A percentile compares a stretch with the other conserved stretches of the same genome.
Conservation (phyloP, 495 filamentous ascomycete genomes). For the Hyaloscypha bicolor region DNA sequence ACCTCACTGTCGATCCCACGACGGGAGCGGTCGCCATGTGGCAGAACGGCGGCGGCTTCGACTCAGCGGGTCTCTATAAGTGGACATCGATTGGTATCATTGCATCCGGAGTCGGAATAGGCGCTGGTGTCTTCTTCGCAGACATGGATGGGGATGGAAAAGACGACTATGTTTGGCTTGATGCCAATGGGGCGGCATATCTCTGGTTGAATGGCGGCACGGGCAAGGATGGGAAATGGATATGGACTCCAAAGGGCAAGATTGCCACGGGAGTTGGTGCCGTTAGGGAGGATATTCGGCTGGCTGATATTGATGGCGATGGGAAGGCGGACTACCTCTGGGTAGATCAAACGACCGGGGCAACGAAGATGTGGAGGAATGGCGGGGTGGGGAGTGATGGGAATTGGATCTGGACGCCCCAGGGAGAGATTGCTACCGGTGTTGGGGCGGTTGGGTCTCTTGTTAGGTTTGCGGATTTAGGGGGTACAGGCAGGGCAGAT, state of each 20-base stretch:
- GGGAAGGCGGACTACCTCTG: constrained; percentile 16
- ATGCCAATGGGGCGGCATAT: constrained; percentile 15
- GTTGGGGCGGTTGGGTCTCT: background rate
- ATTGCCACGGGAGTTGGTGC: constrained; percentile 7
- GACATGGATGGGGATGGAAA: constrained; percentile 24
- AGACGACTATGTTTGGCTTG: constrained; percentile 22
- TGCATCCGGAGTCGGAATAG: too few species aligned
- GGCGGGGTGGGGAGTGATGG: background rate
- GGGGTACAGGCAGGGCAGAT: constrained; percentile 9
- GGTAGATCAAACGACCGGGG: constrained; percentile 3
- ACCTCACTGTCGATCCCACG: too few species aligned
- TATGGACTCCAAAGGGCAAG: constrained; percentile 7
- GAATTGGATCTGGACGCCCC: background rate
- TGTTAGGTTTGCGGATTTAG: constrained; percentile 15
- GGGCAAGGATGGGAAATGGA: constrained; percentile 3
- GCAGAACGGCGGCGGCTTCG: too few species aligned
- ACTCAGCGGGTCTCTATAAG: too few species aligned
- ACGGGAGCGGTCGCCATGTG: too few species aligned
- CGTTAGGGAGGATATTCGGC: too few species aligned
- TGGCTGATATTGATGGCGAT: constrained; percentile 21
- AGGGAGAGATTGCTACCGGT: constrained; percentile 17
- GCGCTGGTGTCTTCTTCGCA: background rate
- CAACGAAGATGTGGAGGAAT: constrained; percentile 3
- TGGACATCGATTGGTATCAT: too few species aligned
- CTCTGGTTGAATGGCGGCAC: constrained; percentile 15